Conservation (phyloP, 2,329 filamentous ascomycete species). For the Achaetomium macrosporum region DNA sequence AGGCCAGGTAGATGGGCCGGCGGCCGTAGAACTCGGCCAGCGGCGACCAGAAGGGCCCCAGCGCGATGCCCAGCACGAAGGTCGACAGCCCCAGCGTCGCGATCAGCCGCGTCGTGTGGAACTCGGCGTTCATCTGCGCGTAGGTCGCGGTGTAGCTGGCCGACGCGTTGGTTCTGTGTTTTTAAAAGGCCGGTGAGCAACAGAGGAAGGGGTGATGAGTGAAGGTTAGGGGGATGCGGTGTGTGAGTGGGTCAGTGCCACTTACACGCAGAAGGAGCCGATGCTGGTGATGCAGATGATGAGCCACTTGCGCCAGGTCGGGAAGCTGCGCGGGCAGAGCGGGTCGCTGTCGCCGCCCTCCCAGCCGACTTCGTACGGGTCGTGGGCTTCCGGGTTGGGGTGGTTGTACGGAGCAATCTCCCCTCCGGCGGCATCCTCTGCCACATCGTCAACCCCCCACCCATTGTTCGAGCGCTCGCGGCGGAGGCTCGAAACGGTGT, state of each 20-base stretch:
- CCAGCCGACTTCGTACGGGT: slow-evolving; percentile 66
- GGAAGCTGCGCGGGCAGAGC: slow-evolving; percentile 65
- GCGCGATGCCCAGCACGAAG: slow-evolving; percentile 70
- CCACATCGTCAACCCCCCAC: slow-evolving; percentile 36
- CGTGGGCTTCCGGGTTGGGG: slow-evolving; percentile 28
- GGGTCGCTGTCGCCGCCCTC: slow-evolving; percentile 64
- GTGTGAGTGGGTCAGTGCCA: not conserved
- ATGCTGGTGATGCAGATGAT: slow-evolving; percentile 69
- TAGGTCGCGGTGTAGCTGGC: slow-evolving; percentile 90
- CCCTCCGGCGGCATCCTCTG: slow-evolving; percentile 1
- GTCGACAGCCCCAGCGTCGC: slow-evolving; percentile 75
- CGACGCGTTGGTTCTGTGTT: slow-evolving; percentile 66
- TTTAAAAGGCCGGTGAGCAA: not conserved
- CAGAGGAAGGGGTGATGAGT: not conserved
- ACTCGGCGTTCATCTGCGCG: slow-evolving; percentile 66
- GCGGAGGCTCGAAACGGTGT: slow-evolving; percentile 23
- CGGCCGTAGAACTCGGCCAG: slow-evolving; percentile 76
- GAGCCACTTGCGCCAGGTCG: slow-evolving; percentile 64
- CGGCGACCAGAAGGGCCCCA: slow-evolving; percentile 59
- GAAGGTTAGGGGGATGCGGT: not conserved
- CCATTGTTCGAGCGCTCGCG: slow-evolving; percentile 39
- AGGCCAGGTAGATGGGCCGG: slow-evolving; percentile 70
- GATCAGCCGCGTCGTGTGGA: slow-evolving; percentile 63
- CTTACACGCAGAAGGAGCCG: slow-evolving; percentile 78
- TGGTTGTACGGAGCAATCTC: slow-evolving; percentile 8